phyloP scores from a whole-genome alignment of 345 rosid genomes.

The Lepidium aucheri region DNA sequence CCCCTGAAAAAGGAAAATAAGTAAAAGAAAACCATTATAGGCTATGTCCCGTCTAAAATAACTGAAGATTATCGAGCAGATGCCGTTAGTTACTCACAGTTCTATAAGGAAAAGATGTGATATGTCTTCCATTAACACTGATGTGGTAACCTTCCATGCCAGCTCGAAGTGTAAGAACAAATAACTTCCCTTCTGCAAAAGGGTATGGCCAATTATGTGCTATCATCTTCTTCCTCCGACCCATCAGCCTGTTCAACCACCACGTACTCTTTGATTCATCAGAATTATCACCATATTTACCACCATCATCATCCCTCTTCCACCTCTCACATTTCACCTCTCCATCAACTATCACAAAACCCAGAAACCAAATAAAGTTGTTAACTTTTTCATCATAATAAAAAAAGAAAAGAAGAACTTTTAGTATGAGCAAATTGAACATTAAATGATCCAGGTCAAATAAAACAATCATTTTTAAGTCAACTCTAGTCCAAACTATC shows the following conservation, averaged over 20 bases:
- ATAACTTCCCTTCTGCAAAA: conserved; percentile 69
- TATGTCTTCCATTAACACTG: conserved; percentile 81
- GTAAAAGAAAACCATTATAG: neutral
- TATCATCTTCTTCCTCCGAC: conserved; percentile 52
- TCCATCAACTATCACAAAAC: conserved; percentile 61
- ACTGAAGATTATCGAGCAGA: neutral
- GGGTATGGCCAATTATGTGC: conserved; percentile 81
- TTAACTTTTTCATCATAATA: neutral
- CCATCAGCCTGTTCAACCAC: conserved; percentile 85
- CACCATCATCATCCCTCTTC: conserved; percentile 40
- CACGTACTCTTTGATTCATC: conserved; percentile 70
- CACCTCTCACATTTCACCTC: conserved; percentile 89
- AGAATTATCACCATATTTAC: conserved; percentile 38
- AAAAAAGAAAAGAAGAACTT: neutral
- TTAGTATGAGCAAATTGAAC: neutral
- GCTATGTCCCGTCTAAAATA: neutral
- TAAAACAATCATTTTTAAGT: conserved; percentile 1
- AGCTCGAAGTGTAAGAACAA: conserved; percentile 80
- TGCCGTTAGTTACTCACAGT: conserved; percentile 46
- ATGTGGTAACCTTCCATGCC: conserved; percentile 95
- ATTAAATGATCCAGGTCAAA: neutral
- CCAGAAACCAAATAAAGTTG: neutral
- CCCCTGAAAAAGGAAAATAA: conserved; percentile 40
- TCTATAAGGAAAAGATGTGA: conserved; percentile 87
- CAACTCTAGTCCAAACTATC: conserved; percentile 1